Evolutionary conservation across 139 green algal genomes (phyloP), one percentile per base, ranked within the genome.

Genomic region (Spirogloea muscicola): DNA sequence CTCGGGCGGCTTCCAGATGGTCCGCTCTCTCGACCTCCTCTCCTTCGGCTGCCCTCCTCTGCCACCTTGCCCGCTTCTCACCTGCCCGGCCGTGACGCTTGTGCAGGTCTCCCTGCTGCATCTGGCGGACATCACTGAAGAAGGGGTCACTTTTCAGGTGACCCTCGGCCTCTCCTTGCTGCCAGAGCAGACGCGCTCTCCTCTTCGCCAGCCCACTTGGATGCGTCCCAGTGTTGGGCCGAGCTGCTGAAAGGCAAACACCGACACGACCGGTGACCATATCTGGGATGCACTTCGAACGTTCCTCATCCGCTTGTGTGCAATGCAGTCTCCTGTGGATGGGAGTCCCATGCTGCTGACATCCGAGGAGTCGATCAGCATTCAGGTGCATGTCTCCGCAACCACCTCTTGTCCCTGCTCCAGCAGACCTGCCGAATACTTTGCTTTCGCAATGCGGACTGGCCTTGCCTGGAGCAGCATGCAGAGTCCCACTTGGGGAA

Each of bases 261-360:
- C n/a, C n/a, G n/a, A n/a, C n/a, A n/a, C n/a, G n/a, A n/a, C n/a
- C n/a, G n/a, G n/a, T n/a, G n/a, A n/a, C n/a, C n/a, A n/a, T n/a
- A n/a, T n/a, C n/a, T n/a, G n/a, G n/a, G n/a, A n/a, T n/a, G n/a
- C n/a, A n/a, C n/a, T n/a, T n/a, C n/a, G n/a, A n/a, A n/a, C n/a
- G n/a, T n/a, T n/a, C n/a, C n/a, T n/a, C n/a, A n/a, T n/a, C n/a
- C n/a, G n/a, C n/a, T n/a, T 51, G 43, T 16, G 16, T 51, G 43
- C 16, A 25, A 16, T 51, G 55, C 10, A 29, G 16, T 76, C 60
- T 33, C 83, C 83, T 58, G 74, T 90, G 21, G 90, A 97, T 72
- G 93, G 93, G 37, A 75, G 60, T n/a, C 74, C 55, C 33, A 96
- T 97, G 91, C 80, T 97, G 83, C 88, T 98, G 18, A 98, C 93